Conservation (phyloP, 2,329 filamentous ascomycete species). For the Epicoccum sorghinum region DNA sequence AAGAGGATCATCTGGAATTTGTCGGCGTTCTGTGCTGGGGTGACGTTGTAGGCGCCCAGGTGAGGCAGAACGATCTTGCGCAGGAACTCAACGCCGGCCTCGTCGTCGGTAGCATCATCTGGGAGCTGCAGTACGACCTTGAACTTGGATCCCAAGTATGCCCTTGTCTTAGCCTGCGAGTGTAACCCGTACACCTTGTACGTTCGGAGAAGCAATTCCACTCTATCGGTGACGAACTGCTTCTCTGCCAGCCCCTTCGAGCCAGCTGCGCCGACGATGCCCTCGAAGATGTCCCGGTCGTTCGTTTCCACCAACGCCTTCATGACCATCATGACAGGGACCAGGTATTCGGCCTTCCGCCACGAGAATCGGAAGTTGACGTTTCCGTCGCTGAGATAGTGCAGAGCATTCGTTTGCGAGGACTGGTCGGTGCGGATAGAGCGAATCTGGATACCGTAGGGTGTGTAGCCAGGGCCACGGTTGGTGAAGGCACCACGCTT, state of each 20-base stretch:
- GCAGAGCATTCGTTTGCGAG: slow-evolving; percentile 94
- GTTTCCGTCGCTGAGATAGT: slow-evolving; percentile 95
- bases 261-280: slow-evolving; percentile 77
- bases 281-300: slow-evolving; percentile 93
- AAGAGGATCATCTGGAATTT: slow-evolving; percentile 95
- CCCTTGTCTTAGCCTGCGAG: slow-evolving; percentile 78
- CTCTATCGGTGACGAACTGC: slow-evolving; percentile 87
- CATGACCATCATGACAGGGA: slow-evolving; percentile 94
- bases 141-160: slow-evolving; percentile 91
- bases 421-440: slow-evolving; percentile 97
- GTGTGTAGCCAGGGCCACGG: slow-evolving; percentile 85
- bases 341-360: slow-evolving; percentile 96
- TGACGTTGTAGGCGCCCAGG: slow-evolving; percentile 83
- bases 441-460: slow-evolving; percentile 87
- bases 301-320: slow-evolving; percentile 96
- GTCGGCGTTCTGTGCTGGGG: slow-evolving; percentile 81
- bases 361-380: slow-evolving; percentile 97
- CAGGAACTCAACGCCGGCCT: slow-evolving; percentile 89
- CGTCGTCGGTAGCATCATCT: slow-evolving; percentile 83
- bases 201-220: slow-evolving; percentile 87
- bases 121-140: slow-evolving; percentile 83
- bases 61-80: slow-evolving; percentile 90
- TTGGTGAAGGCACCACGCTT: slow-evolving; percentile 87
- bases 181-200: slow-evolving; percentile 92
- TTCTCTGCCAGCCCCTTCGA: slow-evolving; percentile 84